Evolutionary conservation across 2,329 filamentous ascomycete species (phyloP).

Genomic region (Colletotrichum eremochloae): DNA sequence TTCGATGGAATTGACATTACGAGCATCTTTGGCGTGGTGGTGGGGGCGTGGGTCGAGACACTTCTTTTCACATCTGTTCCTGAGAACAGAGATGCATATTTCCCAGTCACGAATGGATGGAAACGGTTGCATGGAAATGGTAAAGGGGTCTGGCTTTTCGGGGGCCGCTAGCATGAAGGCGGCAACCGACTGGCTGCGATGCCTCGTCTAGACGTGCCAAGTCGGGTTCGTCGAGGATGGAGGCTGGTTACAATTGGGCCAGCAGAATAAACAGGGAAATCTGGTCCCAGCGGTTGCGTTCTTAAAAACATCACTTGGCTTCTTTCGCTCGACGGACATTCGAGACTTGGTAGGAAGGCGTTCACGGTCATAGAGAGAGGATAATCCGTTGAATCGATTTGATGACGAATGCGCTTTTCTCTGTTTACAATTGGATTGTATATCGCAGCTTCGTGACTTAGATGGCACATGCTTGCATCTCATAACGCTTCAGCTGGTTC

Average conservation of each 20-base stretch:
- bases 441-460: not conserved
- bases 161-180: conserved; percentile 9
- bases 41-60: conserved; percentile 43
- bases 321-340: conserved; percentile 41
- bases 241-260: conserved; percentile 31
- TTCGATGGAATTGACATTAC: conserved; percentile 37
- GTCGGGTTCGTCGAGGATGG: conserved; percentile 40
- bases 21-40: conserved; percentile 43
- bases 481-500: not conserved
- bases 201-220: conserved; percentile 34
- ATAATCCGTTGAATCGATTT: conserved; percentile 41
- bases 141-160: conserved; percentile 14
- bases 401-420: conserved; percentile 25
- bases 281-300: conserved; percentile 39
- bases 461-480: not conserved
- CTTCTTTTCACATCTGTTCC: conserved; percentile 37
- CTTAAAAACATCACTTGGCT: conserved; percentile 33
- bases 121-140: conserved; percentile 41
- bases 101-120: conserved; percentile 41
- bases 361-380: conserved; percentile 42
- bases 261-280: conserved; percentile 34
- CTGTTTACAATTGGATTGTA: not conserved
- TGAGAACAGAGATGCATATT: conserved; percentile 40
- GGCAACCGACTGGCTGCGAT: conserved; percentile 16
- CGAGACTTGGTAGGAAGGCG: conserved; percentile 42